Evolutionary conservation across 177 flowering plant genomes (phyloP).

Genomic region (Tripterygium wilfordii): DNA sequence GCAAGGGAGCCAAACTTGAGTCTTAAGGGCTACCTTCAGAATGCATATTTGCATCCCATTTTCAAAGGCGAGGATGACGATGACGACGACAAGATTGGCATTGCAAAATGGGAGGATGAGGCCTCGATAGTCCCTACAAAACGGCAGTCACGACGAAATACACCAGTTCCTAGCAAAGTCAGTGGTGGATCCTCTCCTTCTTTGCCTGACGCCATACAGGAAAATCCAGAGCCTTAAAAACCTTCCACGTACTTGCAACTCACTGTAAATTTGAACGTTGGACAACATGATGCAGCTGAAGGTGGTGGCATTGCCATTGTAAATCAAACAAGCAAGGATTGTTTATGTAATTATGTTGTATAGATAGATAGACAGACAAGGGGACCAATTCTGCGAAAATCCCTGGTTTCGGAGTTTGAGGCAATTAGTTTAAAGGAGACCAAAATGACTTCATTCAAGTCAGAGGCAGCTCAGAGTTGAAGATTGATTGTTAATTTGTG

Average conservation of each 20-base stretch:
- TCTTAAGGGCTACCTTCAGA: constrained; percentile 37
- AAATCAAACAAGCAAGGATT: background rate
- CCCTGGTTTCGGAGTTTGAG: too few relatives aligned
- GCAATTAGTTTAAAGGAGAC: too few relatives aligned
- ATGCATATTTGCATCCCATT: constrained; percentile 46
- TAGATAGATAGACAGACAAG: too few relatives aligned
- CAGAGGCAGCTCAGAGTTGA: too few relatives aligned
- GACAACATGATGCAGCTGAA: background rate
- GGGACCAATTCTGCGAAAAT: too few relatives aligned
- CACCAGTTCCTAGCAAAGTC: constrained; percentile 68
- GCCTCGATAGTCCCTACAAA: constrained; percentile 56
- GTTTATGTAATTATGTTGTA: too few relatives aligned
- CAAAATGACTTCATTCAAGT: too few relatives aligned
- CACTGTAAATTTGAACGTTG: constrained; percentile 2
- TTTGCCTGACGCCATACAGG: constrained; percentile 26
- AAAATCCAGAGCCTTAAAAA: constrained; percentile 3
- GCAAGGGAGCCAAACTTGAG: constrained; percentile 46
- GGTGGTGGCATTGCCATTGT: background rate
- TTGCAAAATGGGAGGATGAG: constrained; percentile 28
- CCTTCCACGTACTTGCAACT: background rate
- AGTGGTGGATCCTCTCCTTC: constrained; percentile 64
- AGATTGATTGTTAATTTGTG: too few relatives aligned
- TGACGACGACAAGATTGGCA: constrained; percentile 10
- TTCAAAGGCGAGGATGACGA: constrained; percentile 34
- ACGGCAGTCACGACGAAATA: constrained; percentile 80